Evolutionary conservation across 2,329 filamentous ascomycete genomes (phyloP), one percentile per base, ranked within the genome.

Genomic region (Cordyceps fumosorosea): DNA sequence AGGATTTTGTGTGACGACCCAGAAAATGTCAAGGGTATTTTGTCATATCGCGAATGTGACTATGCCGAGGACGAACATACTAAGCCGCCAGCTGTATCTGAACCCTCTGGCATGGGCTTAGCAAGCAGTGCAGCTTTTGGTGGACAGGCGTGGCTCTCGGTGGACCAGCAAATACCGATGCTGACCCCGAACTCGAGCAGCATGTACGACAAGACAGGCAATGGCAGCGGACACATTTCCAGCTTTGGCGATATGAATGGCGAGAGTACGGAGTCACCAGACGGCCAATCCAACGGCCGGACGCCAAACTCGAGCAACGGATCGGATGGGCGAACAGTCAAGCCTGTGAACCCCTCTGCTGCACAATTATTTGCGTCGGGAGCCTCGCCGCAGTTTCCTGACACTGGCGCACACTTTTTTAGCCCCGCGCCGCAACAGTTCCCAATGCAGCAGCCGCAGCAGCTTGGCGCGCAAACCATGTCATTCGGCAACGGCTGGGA

Each of bases 281-380:
- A 82, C 24, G 77, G 75, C 7, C 74, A 74, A 54, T 85, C 83
- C 3, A 83, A 78, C 64, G 75, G 81, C n/a, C 82, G 79, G 24
- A 87, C 84, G 12, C 84, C 84, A 3, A 86, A 83, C 67, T 87
- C 84, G 4, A 84, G 81, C 63, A 70, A 62, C 62, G 66, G 64
- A 47, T 65, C 67, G 24, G 72, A 74, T 16, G 58, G 40, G 12
- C 50, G 51, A 18, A 47, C 44, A 24, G 34, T 29, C 4, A 60
- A 60, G 51, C 50, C 22, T 18, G 34, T 26, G 18, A 54, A 37
- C 26, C 45, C 5, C 18, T 20, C 10, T 11, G 48, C 44, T 12
- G 40, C 34, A 29, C 51, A 54, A 47, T 8, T 60, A 18, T 60
- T 54, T 18, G 58, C 50, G 11, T 37, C 47, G 18, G 55, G 55